These are phyloP conservation scores for Sideroxylon spinosum DNA, from an alignment of 179 eudicot species.

Conservation along the genomic window DNA sequence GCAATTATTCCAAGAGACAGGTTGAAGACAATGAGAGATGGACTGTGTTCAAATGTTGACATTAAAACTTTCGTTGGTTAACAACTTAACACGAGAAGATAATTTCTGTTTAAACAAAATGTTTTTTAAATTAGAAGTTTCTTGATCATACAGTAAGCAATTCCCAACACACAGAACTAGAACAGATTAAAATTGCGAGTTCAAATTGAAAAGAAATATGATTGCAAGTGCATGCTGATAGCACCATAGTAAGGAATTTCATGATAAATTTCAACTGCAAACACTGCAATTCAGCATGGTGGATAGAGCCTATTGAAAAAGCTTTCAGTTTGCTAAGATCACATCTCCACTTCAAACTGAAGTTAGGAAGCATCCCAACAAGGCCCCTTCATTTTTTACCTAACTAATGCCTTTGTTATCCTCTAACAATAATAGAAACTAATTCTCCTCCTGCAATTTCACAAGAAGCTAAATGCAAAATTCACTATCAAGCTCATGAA, in stretches of 20 bases:
- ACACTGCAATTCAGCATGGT: background rate
- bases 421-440: background rate
- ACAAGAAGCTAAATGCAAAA: background rate
- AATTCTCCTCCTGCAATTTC: too few relatives aligned
- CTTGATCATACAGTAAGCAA: background rate
- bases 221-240: background rate
- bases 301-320: background rate
- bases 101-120: background rate
- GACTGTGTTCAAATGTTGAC: background rate
- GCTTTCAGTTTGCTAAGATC: background rate
- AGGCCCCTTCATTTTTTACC: background rate
- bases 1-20: background rate
- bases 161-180: background rate
- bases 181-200: background rate
- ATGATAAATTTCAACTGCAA: background rate
- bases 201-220: background rate
- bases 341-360: background rate
- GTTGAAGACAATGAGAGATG: background rate
- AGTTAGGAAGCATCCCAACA: background rate
- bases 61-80: background rate
- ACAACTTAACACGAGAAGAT: background rate
- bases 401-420: background rate
- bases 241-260: background rate
- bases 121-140: background rate
- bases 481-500: background rate